Base-by-base conservation (phyloP, 768 basidiomycete genomes). In the Tephrocybe rancida region DNA sequence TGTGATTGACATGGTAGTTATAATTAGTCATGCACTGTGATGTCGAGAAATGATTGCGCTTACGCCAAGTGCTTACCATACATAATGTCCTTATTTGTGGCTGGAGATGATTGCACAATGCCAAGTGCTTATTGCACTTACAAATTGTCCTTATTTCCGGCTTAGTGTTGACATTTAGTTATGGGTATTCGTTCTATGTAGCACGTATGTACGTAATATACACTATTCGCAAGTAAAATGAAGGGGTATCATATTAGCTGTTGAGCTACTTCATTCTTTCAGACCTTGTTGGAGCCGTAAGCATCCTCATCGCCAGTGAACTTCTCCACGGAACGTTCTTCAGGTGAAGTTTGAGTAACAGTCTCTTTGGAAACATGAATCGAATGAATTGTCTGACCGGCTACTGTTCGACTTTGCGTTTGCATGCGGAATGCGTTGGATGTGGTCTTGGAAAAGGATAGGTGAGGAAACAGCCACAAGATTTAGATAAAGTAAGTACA, bases 301-400 rank as follows among this genome's bases (percentile, higher is more conserved):
- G 57, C 21, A 19, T 57, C 61, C 25, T 59, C 59, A 30, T 59
- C 59, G 14, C 41, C 39, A 32, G n/a, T 26, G 38, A 53, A 64
- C 22, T 61, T 64, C 22, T 64, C 63, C 16, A 62, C 50, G 30
- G 59, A 61, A 16, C 54, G 56, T 39, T 55, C 53, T 35, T 64
- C 60, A 18, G 55, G 52, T 25, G 48, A 49, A 24, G 44, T 42
- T 11, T 65, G 58, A n/a, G 64, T 58, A 35, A 64, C 53, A 9
- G 57, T 58, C 34, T 67, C 65, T 46, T 67, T 63, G 39, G 61
- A 45, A 13, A 67, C 62, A 37, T 65, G 64, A n/a, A 67, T 61
- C 19, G 63, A 58, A 35, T 63, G 63, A 26, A 63, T 29, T 4
- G 61, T 58, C 56, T 66, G 65, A 42, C 58, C 49, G 27, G 59